phyloP scores from a whole-genome alignment of 2,329 filamentous ascomycete species.

The Beauveria sp. region DNA sequence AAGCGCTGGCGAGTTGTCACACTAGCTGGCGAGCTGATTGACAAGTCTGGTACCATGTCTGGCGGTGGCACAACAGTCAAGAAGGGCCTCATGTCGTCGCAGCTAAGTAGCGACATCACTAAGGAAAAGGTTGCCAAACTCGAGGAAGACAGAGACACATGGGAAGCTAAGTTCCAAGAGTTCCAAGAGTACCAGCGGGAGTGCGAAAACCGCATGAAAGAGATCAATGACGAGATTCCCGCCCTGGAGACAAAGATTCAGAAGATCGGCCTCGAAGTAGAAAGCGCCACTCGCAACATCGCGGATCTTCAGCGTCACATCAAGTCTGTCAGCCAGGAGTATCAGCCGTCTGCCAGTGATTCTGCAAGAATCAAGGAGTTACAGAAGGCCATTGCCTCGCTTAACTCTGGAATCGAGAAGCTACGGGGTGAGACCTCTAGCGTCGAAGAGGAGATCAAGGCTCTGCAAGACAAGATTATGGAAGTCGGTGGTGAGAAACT shows the following conservation, averaged over 20 bases:
- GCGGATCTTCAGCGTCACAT: constrained; percentile 77
- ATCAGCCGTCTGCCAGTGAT: constrained; percentile 74
- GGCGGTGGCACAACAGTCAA: constrained; percentile 89
- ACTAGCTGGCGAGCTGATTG: constrained; percentile 88
- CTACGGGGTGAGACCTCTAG: constrained; percentile 79
- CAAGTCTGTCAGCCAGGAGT: constrained; percentile 73
- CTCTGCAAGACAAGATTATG: constrained; percentile 95
- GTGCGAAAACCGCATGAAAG: constrained; percentile 64
- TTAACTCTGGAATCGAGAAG: constrained; percentile 71
- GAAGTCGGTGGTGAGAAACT: constrained; percentile 92
- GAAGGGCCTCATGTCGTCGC: constrained; percentile 93
- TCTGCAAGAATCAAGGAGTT: constrained; percentile 64
- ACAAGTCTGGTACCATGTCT: constrained; percentile 98
- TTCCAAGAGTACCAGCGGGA: constrained; percentile 81
- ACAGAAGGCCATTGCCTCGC: constrained; percentile 67
- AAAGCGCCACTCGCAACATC: constrained; percentile 78
- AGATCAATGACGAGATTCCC: constrained; percentile 71
- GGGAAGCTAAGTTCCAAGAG: constrained; percentile 75
- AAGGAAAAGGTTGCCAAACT: constrained; percentile 85
- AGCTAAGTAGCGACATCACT: constrained; percentile 76
- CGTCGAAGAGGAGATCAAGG: constrained; percentile 88
- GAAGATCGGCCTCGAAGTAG: constrained; percentile 81
- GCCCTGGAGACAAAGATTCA: constrained; percentile 83
- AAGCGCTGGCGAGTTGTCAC: constrained; percentile 95
- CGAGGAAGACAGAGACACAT: constrained; percentile 75